These are phyloP conservation scores for Myotisia sp. DNA, from an alignment of 2,329 filamentous ascomycete species.

Conservation along the genomic window DNA sequence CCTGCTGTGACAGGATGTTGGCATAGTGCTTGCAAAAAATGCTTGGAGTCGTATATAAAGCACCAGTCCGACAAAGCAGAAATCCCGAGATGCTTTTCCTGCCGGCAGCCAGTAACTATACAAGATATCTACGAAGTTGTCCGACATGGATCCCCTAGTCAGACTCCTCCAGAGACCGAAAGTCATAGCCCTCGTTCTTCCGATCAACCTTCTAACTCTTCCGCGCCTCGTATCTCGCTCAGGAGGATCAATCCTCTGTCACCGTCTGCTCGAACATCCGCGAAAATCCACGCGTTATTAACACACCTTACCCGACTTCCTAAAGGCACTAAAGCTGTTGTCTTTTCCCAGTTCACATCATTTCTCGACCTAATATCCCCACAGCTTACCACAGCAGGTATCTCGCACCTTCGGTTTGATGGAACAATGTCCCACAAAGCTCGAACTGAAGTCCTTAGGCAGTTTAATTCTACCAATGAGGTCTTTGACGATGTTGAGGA, in stretches of 20 bases:
- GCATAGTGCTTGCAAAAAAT: conserved; percentile 93
- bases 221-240: conserved; percentile 42
- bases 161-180: conserved; percentile 21
- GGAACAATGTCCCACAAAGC: conserved; percentile 78
- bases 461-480: conserved; percentile 46
- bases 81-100: conserved; percentile 75
- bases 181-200: neutral
- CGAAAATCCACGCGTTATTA: conserved; percentile 74
- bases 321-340: conserved; percentile 67
- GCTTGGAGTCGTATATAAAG: conserved; percentile 75
- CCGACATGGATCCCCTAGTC: conserved; percentile 41
- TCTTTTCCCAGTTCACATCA: conserved; percentile 95
- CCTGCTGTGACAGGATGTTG: conserved; percentile 92
- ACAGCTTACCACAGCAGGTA: conserved; percentile 55
- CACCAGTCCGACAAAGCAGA: conserved; percentile 68
- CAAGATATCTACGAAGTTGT: conserved; percentile 88
- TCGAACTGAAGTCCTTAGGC: conserved; percentile 59
- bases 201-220: conserved; percentile 16
- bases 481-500: conserved; percentile 24
- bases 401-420: conserved; percentile 76
- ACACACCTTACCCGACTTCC: conserved; percentile 57
- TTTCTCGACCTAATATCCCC: conserved; percentile 86
- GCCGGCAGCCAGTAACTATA: conserved; percentile 64
- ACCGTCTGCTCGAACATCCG: conserved; percentile 44
- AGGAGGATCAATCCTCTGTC: conserved; percentile 52